Base-by-base conservation (phyloP, 225 moss, liverwort and hornwort species). In the Sphagnum contortum region DNA sequence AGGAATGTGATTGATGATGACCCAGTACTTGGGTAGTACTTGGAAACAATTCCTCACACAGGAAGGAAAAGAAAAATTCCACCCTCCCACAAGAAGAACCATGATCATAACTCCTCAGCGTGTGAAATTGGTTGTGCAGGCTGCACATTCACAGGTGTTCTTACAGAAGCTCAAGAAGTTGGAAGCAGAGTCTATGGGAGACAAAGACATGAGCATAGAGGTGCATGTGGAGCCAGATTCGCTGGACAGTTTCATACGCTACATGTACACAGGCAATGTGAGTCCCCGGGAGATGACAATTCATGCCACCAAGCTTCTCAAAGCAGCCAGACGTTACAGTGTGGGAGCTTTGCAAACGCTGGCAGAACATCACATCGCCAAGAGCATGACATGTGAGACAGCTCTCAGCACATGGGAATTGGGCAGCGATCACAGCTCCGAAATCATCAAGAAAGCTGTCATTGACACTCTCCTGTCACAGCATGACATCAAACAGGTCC, bases 361-460 rank as follows among this genome's bases (percentile, higher is more conserved):
- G 52, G 72, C 81, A 48, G 87, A 89, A 76, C 81, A 77, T 8
- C 82, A 80, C 71, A 81, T 89, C 58, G 89, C 87, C 14, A 80
- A 87, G 71, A 83, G 82, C 67, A 70, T 89, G 44, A 79, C 84
- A 68, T 74, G 69, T 70, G 89, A 89, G 59, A 87, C 80, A 51
- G 87, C 89, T 60, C 81, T 89, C 0, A 89, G 89, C 60, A 89
- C 87, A 61, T 89, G 89, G 89, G 89, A 89, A 74, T 68, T 89
- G 61, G 89, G 89, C 66, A 74, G 81, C 73, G 89, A 89, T 64
- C 87, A 87, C 74, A 75, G 77, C 64, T 89, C 89, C 49, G 89
- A 84, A 56, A 87, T 84, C 14, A 89, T 89, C 48, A 87, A 89
- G 74, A 76, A 84, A 63, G 84, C 87, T 76, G 87, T 89, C n/a